Percentiles rank a stretch among this genome's conserved stretches.
Conservation (phyloP, 331 rosid species). For the Cucumis variabilis region DNA sequence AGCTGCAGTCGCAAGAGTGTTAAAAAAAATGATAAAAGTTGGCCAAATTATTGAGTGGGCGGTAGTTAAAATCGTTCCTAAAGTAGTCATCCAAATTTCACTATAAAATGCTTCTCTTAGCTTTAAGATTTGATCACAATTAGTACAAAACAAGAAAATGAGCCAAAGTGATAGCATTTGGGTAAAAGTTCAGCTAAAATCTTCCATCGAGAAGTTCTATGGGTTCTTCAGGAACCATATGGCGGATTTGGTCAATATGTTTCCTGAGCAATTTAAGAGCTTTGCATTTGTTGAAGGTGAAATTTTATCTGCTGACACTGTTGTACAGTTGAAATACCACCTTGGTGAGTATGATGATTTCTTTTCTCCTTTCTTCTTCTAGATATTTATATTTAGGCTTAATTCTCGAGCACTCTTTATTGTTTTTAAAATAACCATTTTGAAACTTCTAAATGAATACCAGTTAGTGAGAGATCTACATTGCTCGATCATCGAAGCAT, state of each 20-base stretch:
- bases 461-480: too few species aligned
- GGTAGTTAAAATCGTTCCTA: not conserved
- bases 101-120: not conserved
- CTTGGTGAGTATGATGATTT: conserved; percentile 25
- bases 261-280: conserved; percentile 23
- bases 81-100: not conserved
- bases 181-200: conserved; percentile 30
- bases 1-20: too few species aligned
- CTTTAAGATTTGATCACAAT: not conserved
- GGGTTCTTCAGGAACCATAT: conserved; percentile 34
- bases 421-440: too few species aligned
- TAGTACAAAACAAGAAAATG: not conserved
- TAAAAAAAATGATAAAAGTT: too few species aligned
- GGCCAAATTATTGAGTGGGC: not conserved
- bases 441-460: too few species aligned
- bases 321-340: conserved; percentile 24
- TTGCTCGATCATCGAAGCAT: too few species aligned
- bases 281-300: conserved; percentile 30
- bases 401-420: too few species aligned
- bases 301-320: not conserved
- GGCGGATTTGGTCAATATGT: conserved; percentile 33
- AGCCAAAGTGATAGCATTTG: conserved; percentile 2
- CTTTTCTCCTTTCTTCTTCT: not conserved
- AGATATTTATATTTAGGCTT: not conserved
- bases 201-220: conserved; percentile 18